Percentiles rank a stretch among this genome's conserved stretches.
These are phyloP conservation scores for Phytophthora litchii DNA, from an alignment of 352 stramenopile genomes.

Conservation along the genomic window DNA sequence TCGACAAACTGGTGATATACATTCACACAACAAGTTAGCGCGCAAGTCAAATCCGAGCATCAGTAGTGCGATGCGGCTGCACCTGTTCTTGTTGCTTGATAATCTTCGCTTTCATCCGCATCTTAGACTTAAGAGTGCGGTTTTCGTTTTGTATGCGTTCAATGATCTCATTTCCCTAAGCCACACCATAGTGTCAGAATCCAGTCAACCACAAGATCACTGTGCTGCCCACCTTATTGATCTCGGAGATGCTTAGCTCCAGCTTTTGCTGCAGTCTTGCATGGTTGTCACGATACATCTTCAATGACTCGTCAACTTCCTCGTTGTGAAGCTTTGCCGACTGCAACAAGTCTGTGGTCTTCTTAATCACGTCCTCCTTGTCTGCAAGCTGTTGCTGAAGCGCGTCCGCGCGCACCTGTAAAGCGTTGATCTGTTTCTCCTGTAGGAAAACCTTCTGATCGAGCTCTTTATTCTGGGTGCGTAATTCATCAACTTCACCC, in stretches of 20 bases:
- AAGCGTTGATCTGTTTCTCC: constrained; percentile 83
- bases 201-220: neutral
- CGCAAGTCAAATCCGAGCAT: neutral
- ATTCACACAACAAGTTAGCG: constrained; percentile 10
- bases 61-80: neutral
- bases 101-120: constrained; percentile 90
- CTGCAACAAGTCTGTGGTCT: constrained; percentile 75
- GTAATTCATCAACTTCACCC: constrained; percentile 60
- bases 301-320: constrained; percentile 86
- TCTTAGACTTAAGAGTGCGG: constrained; percentile 73
- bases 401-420: constrained; percentile 70
- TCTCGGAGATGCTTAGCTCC: constrained; percentile 89
- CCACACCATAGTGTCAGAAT: neutral
- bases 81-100: constrained; percentile 90
- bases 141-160: constrained; percentile 89
- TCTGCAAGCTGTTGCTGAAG: constrained; percentile 80
- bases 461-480: constrained; percentile 79
- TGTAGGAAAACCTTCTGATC: constrained; percentile 82
- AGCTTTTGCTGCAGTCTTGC: constrained; percentile 86
- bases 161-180: constrained; percentile 90
- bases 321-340: constrained; percentile 74
- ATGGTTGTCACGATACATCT: constrained; percentile 90
- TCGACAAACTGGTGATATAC: constrained; percentile 55
- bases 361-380: constrained; percentile 77
- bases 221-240: constrained; percentile 80